Percentiles rank a stretch among this genome's conserved stretches.
Evolutionary conservation across 768 basidiomycete genomes (phyloP).

Genomic region (Termitomyces sp.): DNA sequence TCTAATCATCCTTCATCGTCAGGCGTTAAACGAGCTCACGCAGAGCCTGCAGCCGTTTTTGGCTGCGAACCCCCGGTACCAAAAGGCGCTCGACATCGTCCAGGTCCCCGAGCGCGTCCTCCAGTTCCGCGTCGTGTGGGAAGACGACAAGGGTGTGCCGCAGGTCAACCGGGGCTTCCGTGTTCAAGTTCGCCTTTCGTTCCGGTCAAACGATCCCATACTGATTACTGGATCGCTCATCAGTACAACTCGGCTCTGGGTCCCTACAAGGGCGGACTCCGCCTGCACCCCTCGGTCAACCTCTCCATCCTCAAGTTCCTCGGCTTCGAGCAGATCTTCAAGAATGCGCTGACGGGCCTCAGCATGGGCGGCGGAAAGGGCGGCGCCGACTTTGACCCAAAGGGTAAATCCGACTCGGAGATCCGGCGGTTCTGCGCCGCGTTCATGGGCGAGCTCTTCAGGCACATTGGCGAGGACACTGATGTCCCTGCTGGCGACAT

Average conservation of each 20-base stretch:
- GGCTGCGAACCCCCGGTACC: constrained; percentile 59
- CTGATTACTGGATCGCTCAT: constrained; percentile 1
- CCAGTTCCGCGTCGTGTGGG: constrained; percentile 76
- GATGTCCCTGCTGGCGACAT: constrained; percentile 77
- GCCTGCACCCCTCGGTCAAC: constrained; percentile 76
- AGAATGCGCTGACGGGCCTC: constrained; percentile 73
- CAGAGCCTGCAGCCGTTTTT: constrained; percentile 62
- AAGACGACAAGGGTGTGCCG: constrained; percentile 58
- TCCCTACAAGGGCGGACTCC: constrained; percentile 76
- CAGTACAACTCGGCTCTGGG: constrained; percentile 76
- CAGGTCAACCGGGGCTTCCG: constrained; percentile 74
- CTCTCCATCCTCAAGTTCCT: constrained; percentile 83
- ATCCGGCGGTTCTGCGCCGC: constrained; percentile 66
- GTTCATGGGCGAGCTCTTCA: constrained; percentile 72
- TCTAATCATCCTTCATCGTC: constrained; percentile 1
- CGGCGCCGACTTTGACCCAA: constrained; percentile 77
- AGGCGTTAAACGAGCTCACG: constrained; percentile 65
- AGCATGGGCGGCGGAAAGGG: constrained; percentile 80
- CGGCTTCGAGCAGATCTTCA: constrained; percentile 79
- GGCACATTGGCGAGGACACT: constrained; percentile 68
- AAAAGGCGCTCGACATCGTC: constrained; percentile 60
- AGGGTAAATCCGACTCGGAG: constrained; percentile 72
- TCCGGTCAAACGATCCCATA: not conserved
- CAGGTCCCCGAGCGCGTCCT: constrained; percentile 51
- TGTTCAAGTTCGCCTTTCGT: constrained; percentile 47